Evolutionary conservation across 345 rosid species (phyloP).

Genomic region (Citrus trifoliata): DNA sequence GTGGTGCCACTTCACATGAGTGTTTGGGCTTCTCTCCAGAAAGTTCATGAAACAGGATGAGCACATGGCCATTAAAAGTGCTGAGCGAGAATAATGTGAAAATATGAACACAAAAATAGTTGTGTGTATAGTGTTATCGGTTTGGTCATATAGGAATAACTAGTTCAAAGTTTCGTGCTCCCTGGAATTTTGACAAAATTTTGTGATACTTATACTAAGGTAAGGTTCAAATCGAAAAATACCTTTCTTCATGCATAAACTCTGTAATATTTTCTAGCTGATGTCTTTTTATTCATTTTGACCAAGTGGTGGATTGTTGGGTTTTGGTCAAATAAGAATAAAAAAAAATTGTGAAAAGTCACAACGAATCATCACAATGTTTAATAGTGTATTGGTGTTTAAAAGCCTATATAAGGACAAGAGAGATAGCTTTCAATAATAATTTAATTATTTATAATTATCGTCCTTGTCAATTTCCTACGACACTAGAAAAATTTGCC

Average conservation of each 20-base stretch:
- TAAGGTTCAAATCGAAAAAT: background rate
- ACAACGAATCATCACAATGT: too few relatives aligned
- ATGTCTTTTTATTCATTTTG: too few relatives aligned
- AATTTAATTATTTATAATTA: too few relatives aligned
- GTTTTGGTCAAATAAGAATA: too few relatives aligned
- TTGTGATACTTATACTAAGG: background rate
- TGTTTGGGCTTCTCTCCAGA: too few relatives aligned
- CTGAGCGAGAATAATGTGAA: background rate
- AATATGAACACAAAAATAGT: background rate
- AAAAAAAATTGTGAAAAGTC: too few relatives aligned
- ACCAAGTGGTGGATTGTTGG: too few relatives aligned
- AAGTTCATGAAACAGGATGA: background rate
- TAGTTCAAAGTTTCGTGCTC: background rate
- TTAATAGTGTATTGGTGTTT: accelerated
- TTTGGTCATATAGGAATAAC: background rate
- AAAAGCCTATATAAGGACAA: too few relatives aligned
- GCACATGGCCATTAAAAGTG: background rate
- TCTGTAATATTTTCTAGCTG: too few relatives aligned
- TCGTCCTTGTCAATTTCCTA: too few relatives aligned
- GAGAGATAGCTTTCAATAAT: too few relatives aligned
- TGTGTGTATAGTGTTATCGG: background rate
- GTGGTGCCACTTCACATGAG: background rate
- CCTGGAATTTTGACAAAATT: background rate
- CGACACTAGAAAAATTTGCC: accelerated
- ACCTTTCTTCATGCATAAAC: background rate